Evolutionary conservation across 768 basidiomycete species (phyloP).

Genomic region (Hypholoma sublateritium): DNA sequence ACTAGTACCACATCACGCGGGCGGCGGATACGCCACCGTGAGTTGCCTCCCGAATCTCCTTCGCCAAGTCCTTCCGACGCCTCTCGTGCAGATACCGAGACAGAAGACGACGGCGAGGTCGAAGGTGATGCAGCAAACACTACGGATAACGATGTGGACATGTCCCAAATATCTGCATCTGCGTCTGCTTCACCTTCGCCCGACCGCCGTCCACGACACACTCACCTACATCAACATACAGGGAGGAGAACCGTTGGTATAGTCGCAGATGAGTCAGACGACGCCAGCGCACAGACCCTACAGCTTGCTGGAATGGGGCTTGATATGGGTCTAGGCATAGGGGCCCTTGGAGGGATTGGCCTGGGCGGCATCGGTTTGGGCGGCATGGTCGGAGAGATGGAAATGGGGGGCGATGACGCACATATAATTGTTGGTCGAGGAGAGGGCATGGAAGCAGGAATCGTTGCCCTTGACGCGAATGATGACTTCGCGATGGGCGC

Average conservation of each 20-base stretch:
- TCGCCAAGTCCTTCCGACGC: slow-evolving; percentile 43
- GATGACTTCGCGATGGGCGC: slow-evolving; percentile 91
- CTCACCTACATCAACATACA: slow-evolving; percentile 16
- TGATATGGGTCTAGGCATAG: slow-evolving; percentile 1
- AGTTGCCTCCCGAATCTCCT: slow-evolving; percentile 33
- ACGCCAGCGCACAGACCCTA: slow-evolving; percentile 19
- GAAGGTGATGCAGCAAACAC: slow-evolving; percentile 1
- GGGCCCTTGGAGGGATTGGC: slow-evolving; percentile 16
- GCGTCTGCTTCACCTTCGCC: slow-evolving; percentile 33
- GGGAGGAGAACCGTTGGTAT: slow-evolving; percentile 38
- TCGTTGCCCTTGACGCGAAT: slow-evolving; percentile 76
- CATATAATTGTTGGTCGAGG: slow-evolving; percentile 23
- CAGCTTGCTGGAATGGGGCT: slow-evolving; percentile 23
- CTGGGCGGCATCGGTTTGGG: slow-evolving; percentile 27
- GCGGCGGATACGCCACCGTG: slow-evolving; percentile 25
- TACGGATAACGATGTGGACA: slow-evolving; percentile 41
- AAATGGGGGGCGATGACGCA: slow-evolving; percentile 12
- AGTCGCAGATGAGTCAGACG: slow-evolving; percentile 35
- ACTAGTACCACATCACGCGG: slow-evolving; percentile 15
- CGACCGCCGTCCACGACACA: slow-evolving; percentile 23
- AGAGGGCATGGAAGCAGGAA: slow-evolving; percentile 64
- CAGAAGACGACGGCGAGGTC: slow-evolving; percentile 57
- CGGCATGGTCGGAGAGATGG: slow-evolving; percentile 5
- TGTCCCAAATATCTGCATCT: slow-evolving; percentile 24
- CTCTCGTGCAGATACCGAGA: slow-evolving; percentile 73